These are phyloP conservation scores for Zopfia rhizophila DNA, from an alignment of 2,329 filamentous ascomycete species.

Conservation along the genomic window DNA sequence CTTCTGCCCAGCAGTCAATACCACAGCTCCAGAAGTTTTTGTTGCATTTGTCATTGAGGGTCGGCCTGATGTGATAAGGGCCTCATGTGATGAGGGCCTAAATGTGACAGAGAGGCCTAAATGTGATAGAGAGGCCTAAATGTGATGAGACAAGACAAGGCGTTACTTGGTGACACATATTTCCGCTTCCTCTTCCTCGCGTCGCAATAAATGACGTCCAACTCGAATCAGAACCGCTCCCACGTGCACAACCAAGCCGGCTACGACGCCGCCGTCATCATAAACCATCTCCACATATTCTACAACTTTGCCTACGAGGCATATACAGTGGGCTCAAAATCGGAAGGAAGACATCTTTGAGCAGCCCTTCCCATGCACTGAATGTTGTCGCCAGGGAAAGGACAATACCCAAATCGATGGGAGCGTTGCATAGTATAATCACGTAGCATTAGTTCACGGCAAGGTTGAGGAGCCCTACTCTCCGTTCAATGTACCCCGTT, in stretches of 20 bases:
- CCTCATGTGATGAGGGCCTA: too few species aligned
- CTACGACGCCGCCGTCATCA: slow-evolving; percentile 8
- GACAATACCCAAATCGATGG: slow-evolving; percentile 1
- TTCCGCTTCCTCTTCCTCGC: slow-evolving; percentile 7
- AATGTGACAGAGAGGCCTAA: too few species aligned
- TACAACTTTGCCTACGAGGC: slow-evolving; percentile 8
- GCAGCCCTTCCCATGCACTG: slow-evolving; percentile 3
- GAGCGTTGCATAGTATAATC: slow-evolving; percentile 4
- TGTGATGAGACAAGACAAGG: too few species aligned
- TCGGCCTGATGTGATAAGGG: too few species aligned
- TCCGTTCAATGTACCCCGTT: slow-evolving; percentile 5
- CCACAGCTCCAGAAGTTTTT: too few species aligned
- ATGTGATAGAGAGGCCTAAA: too few species aligned
- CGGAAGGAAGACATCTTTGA: slow-evolving; percentile 5
- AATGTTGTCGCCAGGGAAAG: slow-evolving; percentile 4
- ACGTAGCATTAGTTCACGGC: slow-evolving; percentile 5
- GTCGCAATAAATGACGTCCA: slow-evolving; percentile 9
- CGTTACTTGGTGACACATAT: too few species aligned
- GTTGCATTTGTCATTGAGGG: too few species aligned
- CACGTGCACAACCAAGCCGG: slow-evolving; percentile 13
- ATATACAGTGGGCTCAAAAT: slow-evolving; percentile 1
- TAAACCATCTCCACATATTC: slow-evolving; percentile 12
- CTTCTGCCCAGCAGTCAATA: too few species aligned
- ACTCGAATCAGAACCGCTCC: slow-evolving; percentile 8
- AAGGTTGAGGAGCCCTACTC: too few species aligned